These are phyloP conservation scores for Chalara sp. DNA, from an alignment of 2,329 filamentous ascomycete species.

Conservation along the genomic window DNA sequence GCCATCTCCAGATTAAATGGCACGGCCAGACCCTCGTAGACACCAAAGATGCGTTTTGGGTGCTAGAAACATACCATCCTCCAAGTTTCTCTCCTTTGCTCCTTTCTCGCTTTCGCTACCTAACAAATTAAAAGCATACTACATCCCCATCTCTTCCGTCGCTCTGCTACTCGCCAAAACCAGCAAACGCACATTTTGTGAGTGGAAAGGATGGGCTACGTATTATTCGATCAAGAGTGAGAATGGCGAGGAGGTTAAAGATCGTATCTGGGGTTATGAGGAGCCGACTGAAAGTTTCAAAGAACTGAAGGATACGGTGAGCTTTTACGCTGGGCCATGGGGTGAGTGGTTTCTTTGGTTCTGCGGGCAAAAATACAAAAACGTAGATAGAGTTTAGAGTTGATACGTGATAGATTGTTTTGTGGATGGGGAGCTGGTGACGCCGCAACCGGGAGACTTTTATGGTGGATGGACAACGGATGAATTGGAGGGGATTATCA, in stretches of 20 bases:
- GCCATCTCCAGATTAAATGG: conserved; percentile 51
- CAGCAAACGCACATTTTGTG: conserved; percentile 41
- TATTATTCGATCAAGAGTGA: conserved; percentile 45
- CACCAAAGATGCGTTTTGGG: conserved; percentile 53
- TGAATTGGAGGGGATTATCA: conserved; percentile 47
- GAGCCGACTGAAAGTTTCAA: conserved; percentile 44
- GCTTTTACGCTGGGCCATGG: conserved; percentile 56
- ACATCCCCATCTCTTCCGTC: conserved; percentile 46
- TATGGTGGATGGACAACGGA: conserved; percentile 59
- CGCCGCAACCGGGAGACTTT: conserved; percentile 54
- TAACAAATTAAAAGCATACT: conserved; percentile 56
- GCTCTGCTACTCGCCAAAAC: conserved; percentile 40
- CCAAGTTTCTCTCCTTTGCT: conserved; percentile 36
- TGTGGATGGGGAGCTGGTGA: conserved; percentile 53
- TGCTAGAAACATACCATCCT: conserved; percentile 55
- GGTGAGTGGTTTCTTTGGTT: not conserved
- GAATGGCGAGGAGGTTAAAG: conserved; percentile 31
- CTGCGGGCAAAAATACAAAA: not conserved
- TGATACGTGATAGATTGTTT: conserved; percentile 40
- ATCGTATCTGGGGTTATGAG: conserved; percentile 54
- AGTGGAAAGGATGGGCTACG: conserved; percentile 55
- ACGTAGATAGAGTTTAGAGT: not conserved
- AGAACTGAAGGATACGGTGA: conserved; percentile 47
- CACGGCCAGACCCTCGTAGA: conserved; percentile 48
- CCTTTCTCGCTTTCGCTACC: not conserved